Base-by-base conservation (phyloP, 1,284 basidiomycete genomes). In the Mrakiaceae sp. region DNA sequence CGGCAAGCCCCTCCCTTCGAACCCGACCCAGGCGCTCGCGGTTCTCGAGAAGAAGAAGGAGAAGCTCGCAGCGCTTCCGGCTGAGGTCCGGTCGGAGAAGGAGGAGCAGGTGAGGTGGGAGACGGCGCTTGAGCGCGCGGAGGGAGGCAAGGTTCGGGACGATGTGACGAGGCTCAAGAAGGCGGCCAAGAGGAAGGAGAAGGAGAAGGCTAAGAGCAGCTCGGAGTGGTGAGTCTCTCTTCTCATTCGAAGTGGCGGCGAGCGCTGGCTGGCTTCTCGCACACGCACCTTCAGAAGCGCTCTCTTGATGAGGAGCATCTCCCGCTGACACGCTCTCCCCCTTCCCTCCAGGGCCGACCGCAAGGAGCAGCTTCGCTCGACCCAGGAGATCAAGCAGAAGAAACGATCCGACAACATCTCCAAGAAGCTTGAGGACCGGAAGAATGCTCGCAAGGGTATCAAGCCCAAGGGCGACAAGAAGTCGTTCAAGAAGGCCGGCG, bases 371-470 rank as follows among this genome's bases (percentile, higher is more conserved):
- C 72, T 92, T 40, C 71, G 81, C 6, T 81, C 83, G 16, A 81
- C 84, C 3, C 87, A 90, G 82, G 86, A 86, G 2, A 87, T 87
- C 46, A 84, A 83, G 72, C 86, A 90, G 76, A 90, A 92, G 79
- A 96, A 95, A 77, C 81, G 90, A 3, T 74, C 84, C 16, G 90
- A 94, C 72, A 95, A 97, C 73, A 87, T 96, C 69, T 87, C 88
- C 0, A 82, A 81, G 75, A 83, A 90, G 10, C 83, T 84, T 66
- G 89, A 95, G 71, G 81, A 87, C 49, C 81, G 81, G 73, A 87
- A 84, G 68, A 88, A 90, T 64, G 89, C 86, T 77, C 80, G 82
- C 68, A 83, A 84, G 69, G 85, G 87, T 2, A 75, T 80, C 71
- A 81, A 82, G 75, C 69, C 71, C 14, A 83, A 73, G 69, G 69